Base-by-base conservation (phyloP, 2,329 filamentous ascomycete genomes). In the Fusarium poae region DNA sequence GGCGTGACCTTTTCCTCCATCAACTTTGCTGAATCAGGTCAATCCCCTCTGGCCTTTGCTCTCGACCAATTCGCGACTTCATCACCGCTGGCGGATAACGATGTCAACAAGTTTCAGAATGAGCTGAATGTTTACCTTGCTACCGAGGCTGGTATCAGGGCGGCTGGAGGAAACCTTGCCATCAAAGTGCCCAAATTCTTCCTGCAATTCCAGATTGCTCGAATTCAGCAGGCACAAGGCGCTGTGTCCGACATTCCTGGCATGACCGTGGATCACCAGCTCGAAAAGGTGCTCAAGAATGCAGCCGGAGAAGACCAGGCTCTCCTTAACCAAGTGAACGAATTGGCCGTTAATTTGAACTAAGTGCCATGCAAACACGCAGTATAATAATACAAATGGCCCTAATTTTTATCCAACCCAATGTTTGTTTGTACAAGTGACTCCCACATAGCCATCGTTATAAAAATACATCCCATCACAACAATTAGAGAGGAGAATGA, bases 111-210 rank as follows among this genome's bases (percentile, higher is more conserved):
- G 21, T 88, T 89, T 78, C 80, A 87, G 74, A 79, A 86, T 71
- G 74, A 81, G 65, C 80, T 88, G 43, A 83, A 88, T 72, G 82
- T 83, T 12, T 89, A 89, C 71, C 77, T 85, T 5, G 87, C 87
- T 0, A 89, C 87, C 6, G 87, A 89, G 76, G 86, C 85, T 2
- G 87, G 85, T 2, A 79, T 89, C 49, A 80, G 87, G 21, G 85
- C 83, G 23, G 82, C 83, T 9, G 83, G 81, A 12, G 87, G 86
- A 3, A 81, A 73, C 57, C 77, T 89, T 20, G 83, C 81, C 3
- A 85, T 89, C 77, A 89, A 89, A 77, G 84, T 86, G 7, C 87
- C 87, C 65, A 89, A 89, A 77, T 89, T 89, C 82, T 89, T 89
- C 75, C 75, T 89, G 42, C 78, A 83, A 62, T 85, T 88, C 75